Base-by-base conservation (phyloP, 139 green algal species). In the Chlamydomonas sp. region DNA sequence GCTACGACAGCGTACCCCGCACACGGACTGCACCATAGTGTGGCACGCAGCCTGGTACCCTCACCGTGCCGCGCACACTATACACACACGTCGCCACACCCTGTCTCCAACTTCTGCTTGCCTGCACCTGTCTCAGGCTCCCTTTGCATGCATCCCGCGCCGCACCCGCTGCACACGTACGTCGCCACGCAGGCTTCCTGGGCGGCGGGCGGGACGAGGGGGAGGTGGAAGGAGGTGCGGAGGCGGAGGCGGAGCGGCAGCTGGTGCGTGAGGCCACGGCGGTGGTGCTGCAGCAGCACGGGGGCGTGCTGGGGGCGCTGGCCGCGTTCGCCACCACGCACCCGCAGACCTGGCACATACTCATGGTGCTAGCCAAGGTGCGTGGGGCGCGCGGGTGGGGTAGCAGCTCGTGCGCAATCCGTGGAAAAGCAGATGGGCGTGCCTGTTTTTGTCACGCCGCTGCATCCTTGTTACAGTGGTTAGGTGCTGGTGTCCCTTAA, bases 311-410 rank as follows among this genome's bases (percentile, higher is more conserved):
- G 62, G 49, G 73, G 7, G 83, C 83, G 17, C 61, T 69, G 61
- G 18, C 18, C 10, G 83, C 83, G 5, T 87, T 87, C 58, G 71
- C 66, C 16, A n/a, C 6, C 3, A 73, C 62, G 0, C 83, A 87
- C 63, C 83, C 83, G 61, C 73, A 80, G 83, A 72, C 80, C n/a
- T 87, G 83, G 83, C 83, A 87, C 83, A 87, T 87, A 61, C 14
- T 80, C 5, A 18, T 31, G 15, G 75, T 66, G 4, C 72, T 87
- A 15, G 72, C 73, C 61, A 80, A 78, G 83, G 83, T 87, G 73
- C n/a, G 71, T 7, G n/a, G n/a, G 20, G 2, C 14, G 20, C 3
- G 20, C 5, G 71, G 71, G 67, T 6, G 67, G 14, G 9, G n/a
- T 16, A 17, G 8, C 5, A 72, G 31, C 31, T 49, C 31, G 71